Evolutionary conservation across 2,329 filamentous ascomycete genomes (phyloP).

Genomic region (Colletotrichum eremochloae): DNA sequence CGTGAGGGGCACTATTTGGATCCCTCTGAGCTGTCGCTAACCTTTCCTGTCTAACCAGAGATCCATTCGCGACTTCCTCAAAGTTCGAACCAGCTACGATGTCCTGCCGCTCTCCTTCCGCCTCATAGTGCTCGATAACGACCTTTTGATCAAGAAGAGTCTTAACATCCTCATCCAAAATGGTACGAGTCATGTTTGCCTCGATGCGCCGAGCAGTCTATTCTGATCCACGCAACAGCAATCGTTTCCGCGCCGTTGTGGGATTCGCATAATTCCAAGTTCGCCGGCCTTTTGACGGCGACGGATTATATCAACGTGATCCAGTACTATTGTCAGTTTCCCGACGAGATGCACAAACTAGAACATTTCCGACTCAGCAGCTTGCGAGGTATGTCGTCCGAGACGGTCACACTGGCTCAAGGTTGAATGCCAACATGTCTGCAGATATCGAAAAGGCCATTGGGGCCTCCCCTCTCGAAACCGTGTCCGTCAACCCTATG

Average conservation of each 20-base stretch:
- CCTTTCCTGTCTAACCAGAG: conserved; percentile 65
- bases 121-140: conserved; percentile 94
- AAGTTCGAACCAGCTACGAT: conserved; percentile 96
- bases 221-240: conserved; percentile 64
- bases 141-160: conserved; percentile 96
- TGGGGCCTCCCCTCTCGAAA: conserved; percentile 91
- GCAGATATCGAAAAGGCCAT: conserved; percentile 95
- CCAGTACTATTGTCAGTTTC: conserved; percentile 98
- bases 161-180: conserved; percentile 96
- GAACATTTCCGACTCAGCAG: conserved; percentile 95
- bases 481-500: conserved; percentile 93
- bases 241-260: conserved; percentile 98
- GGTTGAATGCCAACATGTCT: conserved; percentile 30
- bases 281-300: conserved; percentile 93
- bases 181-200: conserved; percentile 65
- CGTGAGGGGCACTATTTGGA: conserved; percentile 21
- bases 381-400: conserved; percentile 77
- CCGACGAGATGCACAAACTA: conserved; percentile 88
- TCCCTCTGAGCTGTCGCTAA: conserved; percentile 32
- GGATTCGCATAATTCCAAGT: conserved; percentile 93
- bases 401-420: not conserved
- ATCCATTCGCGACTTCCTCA: conserved; percentile 95
- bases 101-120: conserved; percentile 96
- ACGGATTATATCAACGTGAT: conserved; percentile 99
- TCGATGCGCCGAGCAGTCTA: conserved; percentile 36